Evolutionary conservation across 2,329 filamentous ascomycete genomes (phyloP), one percentile per base, ranked within the genome.

Genomic region (Xylariaceae sp.): DNA sequence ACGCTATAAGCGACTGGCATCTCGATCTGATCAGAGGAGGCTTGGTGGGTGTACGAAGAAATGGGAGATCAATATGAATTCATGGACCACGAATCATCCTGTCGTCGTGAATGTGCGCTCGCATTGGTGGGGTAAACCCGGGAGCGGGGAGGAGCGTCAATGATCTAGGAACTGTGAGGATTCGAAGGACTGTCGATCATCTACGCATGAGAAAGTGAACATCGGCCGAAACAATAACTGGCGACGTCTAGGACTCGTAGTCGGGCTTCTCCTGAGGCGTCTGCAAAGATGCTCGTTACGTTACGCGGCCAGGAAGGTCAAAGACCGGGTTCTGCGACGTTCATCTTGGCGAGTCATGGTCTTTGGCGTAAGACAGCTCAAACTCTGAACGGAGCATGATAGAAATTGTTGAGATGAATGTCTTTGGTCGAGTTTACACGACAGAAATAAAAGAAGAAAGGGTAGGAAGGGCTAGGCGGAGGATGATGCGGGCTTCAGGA

Each of bases 321-420:
- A 56, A 17, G 11, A 47, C 47, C 44, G 42, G 23, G 53, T 44
- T 51, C 42, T 11, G 42, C 10, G 42, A 45, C 42, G 42, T 45
- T 45, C 42, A 45, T 45, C 42, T 6, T n/a, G 42, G n/a, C 42
- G 11, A 13, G 88, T 64, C 68, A 30, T 88, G 17, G 77, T 88
- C 13, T 88, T 89, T 65, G 84, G 82, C 11, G 63, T 87, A 45
- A n/a, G 42, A 45, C 2, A 45, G 4, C 13, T 6, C 42, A 4
- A 45, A 11, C 42, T 45, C n/a, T 45, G n/a, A n/a, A n/a, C 13
- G 5, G 13, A 45, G 5, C 10, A 15, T n/a, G 42, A n/a, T n/a
- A 6, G 13, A 17, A 7, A 13, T 45, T n/a, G n/a, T 45, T n/a
- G n/a, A 45, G 2, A 45, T 15, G 42, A 6, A 13, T 45, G 13